Conservation (phyloP, 768 basidiomycete species). For the Mycena olivaceomarginata region DNA sequence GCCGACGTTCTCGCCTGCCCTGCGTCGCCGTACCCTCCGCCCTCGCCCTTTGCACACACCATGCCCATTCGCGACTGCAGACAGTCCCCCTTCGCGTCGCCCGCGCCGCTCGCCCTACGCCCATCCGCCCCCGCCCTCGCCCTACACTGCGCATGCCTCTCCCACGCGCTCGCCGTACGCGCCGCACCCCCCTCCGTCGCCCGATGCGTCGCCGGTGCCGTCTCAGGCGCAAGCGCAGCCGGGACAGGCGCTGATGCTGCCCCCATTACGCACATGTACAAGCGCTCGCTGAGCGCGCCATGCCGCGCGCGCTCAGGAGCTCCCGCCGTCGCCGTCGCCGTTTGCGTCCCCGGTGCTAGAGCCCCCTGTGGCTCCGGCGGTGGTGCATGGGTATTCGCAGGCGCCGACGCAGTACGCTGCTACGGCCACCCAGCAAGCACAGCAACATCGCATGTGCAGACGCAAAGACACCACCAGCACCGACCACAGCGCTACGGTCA, state of each 20-base stretch:
- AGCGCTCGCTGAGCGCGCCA: conserved; percentile 77
- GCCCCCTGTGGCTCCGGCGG: too few species aligned
- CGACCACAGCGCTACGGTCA: not conserved
- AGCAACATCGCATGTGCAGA: not conserved
- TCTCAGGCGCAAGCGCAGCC: conserved; percentile 1
- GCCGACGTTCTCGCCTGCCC: not conserved
- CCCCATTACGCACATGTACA: conserved; percentile 77
- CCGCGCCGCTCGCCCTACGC: conserved; percentile 4
- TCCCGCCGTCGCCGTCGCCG: not conserved
- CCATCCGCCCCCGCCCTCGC: not conserved
- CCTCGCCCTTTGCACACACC: not conserved
- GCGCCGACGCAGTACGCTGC: not conserved
- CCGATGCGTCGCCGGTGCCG: not conserved
- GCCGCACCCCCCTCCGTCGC: not conserved
- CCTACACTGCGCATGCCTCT: not conserved
- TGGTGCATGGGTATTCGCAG: conserved; percentile 6
- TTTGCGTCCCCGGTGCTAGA: not conserved
- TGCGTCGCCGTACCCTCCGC: conserved; percentile 15
- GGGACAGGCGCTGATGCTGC: conserved; percentile 40
- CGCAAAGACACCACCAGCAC: not conserved
- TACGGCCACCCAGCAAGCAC: not conserved
- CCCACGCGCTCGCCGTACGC: conserved; percentile 12
- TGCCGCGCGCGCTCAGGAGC: conserved; percentile 20
- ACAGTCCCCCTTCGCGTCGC: not conserved
- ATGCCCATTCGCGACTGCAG: conserved; percentile 8